Percentiles rank a stretch among this genome's conserved stretches.
These are phyloP conservation scores for Aspergillus bridgeri DNA, from an alignment of 495 filamentous ascomycete genomes.

Conservation along the genomic window DNA sequence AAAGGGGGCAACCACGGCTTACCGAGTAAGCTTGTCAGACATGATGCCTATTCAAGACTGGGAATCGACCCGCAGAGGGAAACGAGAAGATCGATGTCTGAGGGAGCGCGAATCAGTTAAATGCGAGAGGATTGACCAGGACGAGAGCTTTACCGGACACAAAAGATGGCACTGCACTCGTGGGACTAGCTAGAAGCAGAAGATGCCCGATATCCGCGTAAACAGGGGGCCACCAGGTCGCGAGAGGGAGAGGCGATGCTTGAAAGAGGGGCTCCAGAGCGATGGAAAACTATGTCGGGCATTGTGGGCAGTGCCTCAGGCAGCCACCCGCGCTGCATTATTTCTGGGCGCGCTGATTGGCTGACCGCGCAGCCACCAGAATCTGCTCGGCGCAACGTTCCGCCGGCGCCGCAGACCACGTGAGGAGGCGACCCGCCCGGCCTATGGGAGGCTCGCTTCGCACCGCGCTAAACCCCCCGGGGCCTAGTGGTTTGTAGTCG, in stretches of 20 bases:
- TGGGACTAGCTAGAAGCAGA: conserved; percentile 13
- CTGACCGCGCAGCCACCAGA: background rate
- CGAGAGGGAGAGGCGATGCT: conserved; percentile 14
- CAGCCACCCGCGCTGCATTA: conserved; percentile 17
- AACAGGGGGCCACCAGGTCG: conserved; percentile 10
- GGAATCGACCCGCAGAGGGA: conserved; percentile 16
- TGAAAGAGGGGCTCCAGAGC: conserved; percentile 25
- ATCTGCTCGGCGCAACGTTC: conserved; percentile 18
- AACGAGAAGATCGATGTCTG: conserved; percentile 4
- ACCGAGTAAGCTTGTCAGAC: conserved; percentile 87
- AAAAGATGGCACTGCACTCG: conserved; percentile 16
- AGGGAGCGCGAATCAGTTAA: background rate
- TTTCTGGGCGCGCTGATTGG: conserved; percentile 32
- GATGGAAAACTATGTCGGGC: conserved; percentile 28
- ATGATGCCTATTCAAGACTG: conserved; percentile 47
- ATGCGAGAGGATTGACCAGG: background rate
- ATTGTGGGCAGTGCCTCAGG: conserved; percentile 31
- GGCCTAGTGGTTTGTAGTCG: conserved; percentile 17
- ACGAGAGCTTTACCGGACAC: conserved; percentile 5
- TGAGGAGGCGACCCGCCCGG: conserved; percentile 16
- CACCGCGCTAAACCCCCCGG: conserved; percentile 23
- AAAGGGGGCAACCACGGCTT: conserved; percentile 20
- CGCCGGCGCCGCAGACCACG: conserved; percentile 18
- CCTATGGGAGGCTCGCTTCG: conserved; percentile 24
- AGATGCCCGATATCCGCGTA: conserved; percentile 19